A percentile compares a stretch with the other conserved stretches of the same genome.
phyloP scores from a whole-genome alignment of 768 basidiomycete species.

The Termitomyces sp. region DNA sequence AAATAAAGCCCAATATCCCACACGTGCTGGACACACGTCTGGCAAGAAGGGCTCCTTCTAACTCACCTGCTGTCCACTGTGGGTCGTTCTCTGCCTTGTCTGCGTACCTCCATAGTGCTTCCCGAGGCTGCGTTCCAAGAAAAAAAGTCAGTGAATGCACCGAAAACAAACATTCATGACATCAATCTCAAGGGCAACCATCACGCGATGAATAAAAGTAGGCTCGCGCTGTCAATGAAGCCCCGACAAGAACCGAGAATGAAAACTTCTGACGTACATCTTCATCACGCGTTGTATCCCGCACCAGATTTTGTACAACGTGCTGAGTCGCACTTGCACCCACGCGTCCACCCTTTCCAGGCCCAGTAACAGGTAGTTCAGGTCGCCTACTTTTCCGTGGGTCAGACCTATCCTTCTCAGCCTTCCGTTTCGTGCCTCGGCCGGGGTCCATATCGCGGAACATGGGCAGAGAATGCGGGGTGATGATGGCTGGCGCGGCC shows the following conservation, averaged over 20 bases:
- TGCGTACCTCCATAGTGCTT: conserved; percentile 94
- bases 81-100: conserved; percentile 69
- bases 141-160: conserved; percentile 15
- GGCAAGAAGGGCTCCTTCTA: conserved; percentile 12
- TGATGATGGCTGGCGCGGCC: conserved; percentile 82
- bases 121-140: conserved; percentile 68
- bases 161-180: conserved; percentile 4
- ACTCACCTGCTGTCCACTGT: conserved; percentile 80
- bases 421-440: conserved; percentile 77
- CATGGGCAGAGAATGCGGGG: conserved; percentile 89
- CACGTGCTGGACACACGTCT: conserved; percentile 24
- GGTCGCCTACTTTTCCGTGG: conserved; percentile 90
- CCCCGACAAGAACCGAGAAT: conserved; percentile 14
- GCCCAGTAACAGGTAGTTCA: conserved; percentile 88
- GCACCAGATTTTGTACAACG: conserved; percentile 90
- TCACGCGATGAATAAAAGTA: conserved; percentile 16
- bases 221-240: conserved; percentile 4
- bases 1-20: conserved; percentile 26
- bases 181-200: conserved; percentile 11
- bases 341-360: conserved; percentile 89
- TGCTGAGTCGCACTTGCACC: conserved; percentile 97
- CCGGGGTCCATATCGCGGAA: conserved; percentile 79
- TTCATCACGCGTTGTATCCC: conserved; percentile 86
- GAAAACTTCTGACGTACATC: conserved; percentile 65
- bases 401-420: conserved; percentile 85